Evolutionary conservation across 345 rosid genomes (phyloP).

Genomic region (Durio zibethinus): DNA sequence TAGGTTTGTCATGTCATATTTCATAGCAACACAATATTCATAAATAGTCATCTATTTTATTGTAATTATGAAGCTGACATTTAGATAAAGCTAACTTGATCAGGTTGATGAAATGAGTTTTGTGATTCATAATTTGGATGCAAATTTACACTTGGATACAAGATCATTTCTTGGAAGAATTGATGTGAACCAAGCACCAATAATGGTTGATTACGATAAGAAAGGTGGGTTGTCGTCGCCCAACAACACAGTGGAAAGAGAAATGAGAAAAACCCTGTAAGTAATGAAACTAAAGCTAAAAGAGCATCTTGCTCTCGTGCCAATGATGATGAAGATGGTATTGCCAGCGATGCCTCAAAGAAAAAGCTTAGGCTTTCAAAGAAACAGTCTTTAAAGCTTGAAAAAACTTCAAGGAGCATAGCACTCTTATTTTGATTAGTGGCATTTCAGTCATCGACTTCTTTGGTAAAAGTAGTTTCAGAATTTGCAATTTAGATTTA

Average conservation of each 20-base stretch:
- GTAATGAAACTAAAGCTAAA: slow-evolving; percentile 59
- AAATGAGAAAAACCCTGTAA: slow-evolving; percentile 52
- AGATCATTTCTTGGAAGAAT: slow-evolving; percentile 51
- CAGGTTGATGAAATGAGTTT: background rate
- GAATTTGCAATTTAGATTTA: background rate
- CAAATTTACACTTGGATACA: slow-evolving; percentile 47
- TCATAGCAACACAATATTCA: background rate
- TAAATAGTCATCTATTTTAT: background rate
- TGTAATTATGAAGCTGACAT: background rate
- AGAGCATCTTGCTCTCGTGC: slow-evolving; percentile 66
- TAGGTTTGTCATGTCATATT: background rate
- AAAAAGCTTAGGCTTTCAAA: slow-evolving; percentile 81
- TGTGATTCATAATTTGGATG: background rate
- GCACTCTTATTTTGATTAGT: slow-evolving; percentile 87
- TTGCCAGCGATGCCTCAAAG: slow-evolving; percentile 57
- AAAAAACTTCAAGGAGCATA: slow-evolving; percentile 79
- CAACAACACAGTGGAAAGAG: slow-evolving; percentile 88
- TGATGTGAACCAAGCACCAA: slow-evolving; percentile 56
- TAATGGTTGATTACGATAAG: slow-evolving; percentile 50
- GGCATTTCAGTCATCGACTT: slow-evolving; percentile 26
- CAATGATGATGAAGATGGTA: slow-evolving; percentile 72
- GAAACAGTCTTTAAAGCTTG: slow-evolving; percentile 74
- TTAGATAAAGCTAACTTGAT: background rate
- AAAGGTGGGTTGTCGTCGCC: slow-evolving; percentile 63
- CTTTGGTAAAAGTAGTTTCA: background rate